Evolutionary conservation across 2,329 filamentous ascomycete species (phyloP).

Genomic region (Dactylellina haptotyla): DNA sequence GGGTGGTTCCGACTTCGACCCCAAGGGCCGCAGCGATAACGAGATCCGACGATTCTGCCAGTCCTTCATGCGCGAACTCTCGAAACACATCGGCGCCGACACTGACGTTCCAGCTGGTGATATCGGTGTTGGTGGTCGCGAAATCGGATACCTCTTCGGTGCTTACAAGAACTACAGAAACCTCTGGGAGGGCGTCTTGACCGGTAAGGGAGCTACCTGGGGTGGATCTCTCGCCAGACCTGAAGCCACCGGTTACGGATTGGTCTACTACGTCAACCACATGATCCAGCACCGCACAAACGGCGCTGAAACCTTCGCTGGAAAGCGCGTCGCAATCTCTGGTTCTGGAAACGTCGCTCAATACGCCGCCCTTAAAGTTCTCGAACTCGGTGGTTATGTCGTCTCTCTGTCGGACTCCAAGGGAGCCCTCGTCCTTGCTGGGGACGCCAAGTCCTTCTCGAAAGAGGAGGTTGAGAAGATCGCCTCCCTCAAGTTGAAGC

Average conservation of each 20-base stretch:
- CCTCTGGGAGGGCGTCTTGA: slow-evolving; percentile 94
- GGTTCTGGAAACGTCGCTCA: slow-evolving; percentile 98
- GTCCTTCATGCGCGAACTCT: slow-evolving; percentile 94
- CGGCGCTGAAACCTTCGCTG: slow-evolving; percentile 83
- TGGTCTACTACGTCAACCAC: slow-evolving; percentile 95
- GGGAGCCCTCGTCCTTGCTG: slow-evolving; percentile 78
- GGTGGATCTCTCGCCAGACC: slow-evolving; percentile 93
- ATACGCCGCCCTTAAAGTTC: slow-evolving; percentile 94
- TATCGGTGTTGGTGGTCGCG: slow-evolving; percentile 89
- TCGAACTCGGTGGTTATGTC: slow-evolving; percentile 92
- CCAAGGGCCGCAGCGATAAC: slow-evolving; percentile 96
- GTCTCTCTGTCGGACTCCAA: slow-evolving; percentile 93
- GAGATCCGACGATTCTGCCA: slow-evolving; percentile 98
- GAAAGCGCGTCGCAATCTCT: slow-evolving; percentile 94
- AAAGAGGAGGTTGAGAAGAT: slow-evolving; percentile 82
- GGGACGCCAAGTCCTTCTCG: slow-evolving; percentile 76
- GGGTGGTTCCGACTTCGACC: slow-evolving; percentile 97
- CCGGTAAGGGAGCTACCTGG: slow-evolving; percentile 93
- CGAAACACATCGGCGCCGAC: slow-evolving; percentile 94
- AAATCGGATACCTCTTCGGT: slow-evolving; percentile 95
- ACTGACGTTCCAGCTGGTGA: slow-evolving; percentile 97
- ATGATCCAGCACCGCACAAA: slow-evolving; percentile 87
- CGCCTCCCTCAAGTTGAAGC: slow-evolving; percentile 84
- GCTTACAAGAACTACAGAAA: slow-evolving; percentile 88
- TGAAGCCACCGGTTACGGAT: slow-evolving; percentile 95